Evolutionary conservation across 495 filamentous ascomycete species (phyloP), one percentile per base, ranked within the genome.

Genomic region (Penicillium manginii): DNA sequence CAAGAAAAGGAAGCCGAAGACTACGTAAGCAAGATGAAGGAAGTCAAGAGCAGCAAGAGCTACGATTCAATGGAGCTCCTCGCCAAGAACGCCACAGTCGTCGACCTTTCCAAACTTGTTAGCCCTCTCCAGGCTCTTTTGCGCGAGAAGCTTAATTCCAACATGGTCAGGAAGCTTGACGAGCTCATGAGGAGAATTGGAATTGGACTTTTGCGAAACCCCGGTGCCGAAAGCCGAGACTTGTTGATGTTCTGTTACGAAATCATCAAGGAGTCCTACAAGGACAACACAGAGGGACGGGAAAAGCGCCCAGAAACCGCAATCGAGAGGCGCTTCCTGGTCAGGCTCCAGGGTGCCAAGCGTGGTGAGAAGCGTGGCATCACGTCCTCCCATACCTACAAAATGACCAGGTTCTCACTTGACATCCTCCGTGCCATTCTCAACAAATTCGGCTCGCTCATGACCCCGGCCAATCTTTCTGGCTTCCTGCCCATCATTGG

Each of bases 1-100:
- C 87, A 94, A 75, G 94, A 99, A 66, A 99, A 99, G 69, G 94
- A 99, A 63, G 92, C 93, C 0, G 92, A 93, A 62, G 94, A 92
- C 43, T 99, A 99, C 68, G 84, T 88, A 55, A 97, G 90, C 73
- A 88, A 91, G 66, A 97, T 96, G 90, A 96, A 91, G 73, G 94
- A 99, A 76, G 88, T 98, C 18, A 97, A 97, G 78, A 92, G 89
- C 67, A 97, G 89, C 79, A 98, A 97, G 77, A 97, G 92, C 67
- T 96, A 89, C 62, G 94, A 98, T 64, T 96, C 96, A 4, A 96
- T 98, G 90, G 94, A 98, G 65, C 79, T 98, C 53, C 80, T 98
- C 53, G 88, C 94, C 21, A 88, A 86, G 69, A 89, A 84, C 46
- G 85, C 91, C 8, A 91, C 91, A 11, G 77, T 96, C 33, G 78